Evolutionary conservation across 179 eudicot species (phyloP).

Genomic region (Heliamphora pulchella): DNA sequence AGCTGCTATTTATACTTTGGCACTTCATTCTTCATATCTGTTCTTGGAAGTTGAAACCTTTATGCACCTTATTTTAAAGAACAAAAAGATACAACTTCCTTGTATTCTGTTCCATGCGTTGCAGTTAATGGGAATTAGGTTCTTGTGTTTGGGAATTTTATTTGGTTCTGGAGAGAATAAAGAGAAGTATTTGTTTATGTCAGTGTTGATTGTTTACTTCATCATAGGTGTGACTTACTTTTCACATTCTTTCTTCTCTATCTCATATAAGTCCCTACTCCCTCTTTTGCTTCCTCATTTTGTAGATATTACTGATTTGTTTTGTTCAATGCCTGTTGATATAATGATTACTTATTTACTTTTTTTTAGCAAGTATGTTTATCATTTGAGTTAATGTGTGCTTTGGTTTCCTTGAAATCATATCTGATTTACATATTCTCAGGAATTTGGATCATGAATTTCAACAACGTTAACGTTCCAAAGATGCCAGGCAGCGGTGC

Average conservation of each 20-base stretch:
- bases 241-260: not conserved
- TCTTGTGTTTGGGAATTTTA: too few species aligned
- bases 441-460: conserved; percentile 48
- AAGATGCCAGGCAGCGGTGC: conserved; percentile 71
- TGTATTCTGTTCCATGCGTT: too few species aligned
- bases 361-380: not conserved
- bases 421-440: conserved; percentile 2
- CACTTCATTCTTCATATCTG: too few species aligned
- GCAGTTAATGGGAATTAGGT: too few species aligned
- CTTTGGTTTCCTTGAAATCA: not conserved
- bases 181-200: not conserved
- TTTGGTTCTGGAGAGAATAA: not conserved
- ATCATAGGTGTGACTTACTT: not conserved
- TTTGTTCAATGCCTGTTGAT: not conserved
- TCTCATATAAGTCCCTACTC: not conserved
- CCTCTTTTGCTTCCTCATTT: not conserved
- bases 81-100: too few species aligned
- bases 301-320: not conserved
- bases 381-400: not conserved
- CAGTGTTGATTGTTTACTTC: not conserved
- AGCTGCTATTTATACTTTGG: too few species aligned
- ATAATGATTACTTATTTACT: not conserved
- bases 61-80: too few species aligned
- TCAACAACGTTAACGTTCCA: conserved; percentile 69
- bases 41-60: too few species aligned